Base-by-base conservation (phyloP, 192 early-diverging fungal species). In the Mortierella alpina region DNA sequence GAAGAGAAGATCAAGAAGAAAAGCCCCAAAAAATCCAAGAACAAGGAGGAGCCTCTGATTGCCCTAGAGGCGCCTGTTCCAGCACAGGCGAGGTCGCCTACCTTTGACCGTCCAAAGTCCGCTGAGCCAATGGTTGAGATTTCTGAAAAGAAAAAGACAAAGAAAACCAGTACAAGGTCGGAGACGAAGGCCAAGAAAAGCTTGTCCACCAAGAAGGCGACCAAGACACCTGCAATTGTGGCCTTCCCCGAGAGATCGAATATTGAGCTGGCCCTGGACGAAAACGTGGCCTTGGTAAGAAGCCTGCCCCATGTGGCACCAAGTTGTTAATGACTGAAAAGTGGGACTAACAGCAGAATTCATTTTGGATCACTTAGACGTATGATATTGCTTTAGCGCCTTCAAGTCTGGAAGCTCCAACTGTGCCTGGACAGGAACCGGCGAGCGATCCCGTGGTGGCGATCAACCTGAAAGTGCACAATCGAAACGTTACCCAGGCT, bases 1-100 rank as follows among this genome's bases (percentile, higher is more conserved):
- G 55, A 42, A 23, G 73, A 84, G 15, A 72, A 84, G 65, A 76
- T 18, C 39, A 69, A 73, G 39, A 82, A 77, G 65, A 83, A 84
- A 59, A 70, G 69, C 59, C 73, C 80, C 52, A 79, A 85, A 67
- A 85, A 86, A 66, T 67, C 83, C 63, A 79, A 73, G 58, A 12
- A 53, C 45, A 65, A 64, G 54, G 66, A 80, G 53, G 49, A 72
- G 23, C 52, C 31, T 20, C 14, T 72, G 48, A 64, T 72, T 18
- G 40, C 44, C 10, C 7, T 72, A 23, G 64, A 64, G 17, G 58
- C 41, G 15, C 70, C 71, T 64, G 79, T 59, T 7, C 39, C 7
- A 4, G 39, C 40, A 4, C 8, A 11, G 31, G 31, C 31, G 55
- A 82, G 60, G 44, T 57, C 72, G 31, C 57, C 75, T 12, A 57